Evolutionary conservation across 305 asterid genomes (phyloP).

Genomic region (Coffea humblotiana): DNA sequence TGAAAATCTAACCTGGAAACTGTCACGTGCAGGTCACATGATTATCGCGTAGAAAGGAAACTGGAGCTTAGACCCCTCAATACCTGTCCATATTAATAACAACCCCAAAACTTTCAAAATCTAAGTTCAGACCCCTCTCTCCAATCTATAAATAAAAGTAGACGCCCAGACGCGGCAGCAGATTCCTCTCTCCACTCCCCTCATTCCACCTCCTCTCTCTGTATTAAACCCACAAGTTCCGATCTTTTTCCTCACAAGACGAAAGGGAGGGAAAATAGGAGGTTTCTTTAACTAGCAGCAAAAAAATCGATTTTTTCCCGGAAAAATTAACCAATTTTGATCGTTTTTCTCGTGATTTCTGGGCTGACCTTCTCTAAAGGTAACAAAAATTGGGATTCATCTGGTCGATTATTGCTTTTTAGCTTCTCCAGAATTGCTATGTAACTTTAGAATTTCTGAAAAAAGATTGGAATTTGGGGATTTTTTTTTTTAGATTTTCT

Average conservation of each 20-base stretch:
- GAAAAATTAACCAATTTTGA: not conserved
- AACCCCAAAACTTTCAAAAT: not conserved
- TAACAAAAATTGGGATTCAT: not conserved
- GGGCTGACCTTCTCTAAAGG: conserved; percentile 1
- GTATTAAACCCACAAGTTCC: not conserved
- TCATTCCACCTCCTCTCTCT: not conserved
- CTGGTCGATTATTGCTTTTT: not conserved
- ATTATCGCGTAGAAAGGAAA: not conserved
- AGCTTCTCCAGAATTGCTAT: not conserved
- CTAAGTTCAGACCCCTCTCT: not conserved
- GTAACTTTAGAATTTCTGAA: not conserved
- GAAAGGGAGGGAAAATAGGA: not conserved
- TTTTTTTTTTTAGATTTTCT: not conserved
- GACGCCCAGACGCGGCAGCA: not conserved
- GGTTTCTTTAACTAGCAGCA: not conserved
- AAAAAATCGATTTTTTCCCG: not conserved
- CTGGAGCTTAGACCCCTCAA: not conserved
- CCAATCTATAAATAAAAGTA: not conserved
- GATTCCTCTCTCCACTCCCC: not conserved
- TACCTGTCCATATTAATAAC: not conserved
- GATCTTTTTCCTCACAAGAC: not conserved
- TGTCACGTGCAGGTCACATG: not conserved
- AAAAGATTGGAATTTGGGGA: not conserved
- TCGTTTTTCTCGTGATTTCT: not conserved
- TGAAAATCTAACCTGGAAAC: too few relatives aligned